Base-by-base conservation (phyloP, 2,329 filamentous ascomycete species). In the Cercospora zeae-maydis region DNA sequence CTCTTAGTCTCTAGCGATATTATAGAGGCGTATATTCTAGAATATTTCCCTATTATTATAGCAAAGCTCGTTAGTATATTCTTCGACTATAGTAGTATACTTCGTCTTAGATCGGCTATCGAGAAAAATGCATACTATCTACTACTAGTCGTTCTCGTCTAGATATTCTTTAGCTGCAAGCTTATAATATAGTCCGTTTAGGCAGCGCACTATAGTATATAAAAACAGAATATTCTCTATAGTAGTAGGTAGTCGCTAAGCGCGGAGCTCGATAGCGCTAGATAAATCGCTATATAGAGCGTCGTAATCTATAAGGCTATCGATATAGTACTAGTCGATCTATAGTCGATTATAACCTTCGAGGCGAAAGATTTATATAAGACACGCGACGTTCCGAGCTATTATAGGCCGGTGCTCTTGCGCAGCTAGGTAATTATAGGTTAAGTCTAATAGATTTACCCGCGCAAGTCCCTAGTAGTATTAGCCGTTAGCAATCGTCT, bases 41-140 rank as follows among this genome's bases (percentile, higher is more conserved):
- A 69, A 69, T 7, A 69, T 64, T 16, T 65, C 53, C 10, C 67
- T 65, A 36, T 70, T 63, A 27, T 31, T 37, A 31, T 36, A 53
- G 19, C 45, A 36, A 31, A 47, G 45, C 57, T 68, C 67, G 37
- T 69, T 69, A 24, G 30, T 4, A 36, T 36, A 56, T 21, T 56
- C n/a, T 24, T 56, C 53, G 16, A 39, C 36, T 7, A 14, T 19
- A 31, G 30, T 19, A 16, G 49, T 53, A 13, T 33, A 10, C 24
- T 53, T 27, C 30, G n/a, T 53, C 49, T 30, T 8, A 19, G 21
- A 53, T 19, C n/a, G 49, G 36, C 53, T 13, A n/a, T 58, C 49
- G 19, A 61, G 59, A 39, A 61, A 68, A 11, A 69, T 16, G 14
- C 55, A 52, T 14, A 63, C 66, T 10, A 60, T 60, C 67, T 64